phyloP scores from a whole-genome alignment of 257 asterid species.

The Scutellaria galericulata region DNA sequence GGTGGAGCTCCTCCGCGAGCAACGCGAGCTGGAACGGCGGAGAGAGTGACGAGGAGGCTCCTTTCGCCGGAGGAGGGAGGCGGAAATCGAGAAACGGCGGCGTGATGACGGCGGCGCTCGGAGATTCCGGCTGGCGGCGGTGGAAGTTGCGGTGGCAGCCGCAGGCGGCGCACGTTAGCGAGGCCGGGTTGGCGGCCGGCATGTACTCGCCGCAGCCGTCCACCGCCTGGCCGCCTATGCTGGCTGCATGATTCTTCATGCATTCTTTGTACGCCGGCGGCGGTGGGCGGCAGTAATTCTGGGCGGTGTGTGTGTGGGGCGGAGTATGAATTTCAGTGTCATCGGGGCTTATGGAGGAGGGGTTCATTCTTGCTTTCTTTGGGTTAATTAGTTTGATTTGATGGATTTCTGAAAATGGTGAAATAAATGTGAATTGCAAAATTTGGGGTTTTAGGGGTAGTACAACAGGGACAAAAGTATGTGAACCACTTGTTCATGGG shows the following conservation, averaged over 20 bases:
- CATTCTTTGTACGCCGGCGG: conserved; percentile 55
- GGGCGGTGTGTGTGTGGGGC: conserved; percentile 39
- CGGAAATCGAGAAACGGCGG: conserved; percentile 62
- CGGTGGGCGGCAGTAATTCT: conserved; percentile 37
- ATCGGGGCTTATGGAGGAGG: conserved; percentile 41
- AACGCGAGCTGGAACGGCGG: conserved; percentile 41
- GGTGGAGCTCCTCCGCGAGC: conserved; percentile 39
- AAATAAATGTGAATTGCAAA: not conserved
- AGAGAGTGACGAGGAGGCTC: conserved; percentile 40
- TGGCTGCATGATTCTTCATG: conserved; percentile 76
- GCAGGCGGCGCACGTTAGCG: conserved; percentile 72
- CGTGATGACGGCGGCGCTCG: conserved; percentile 37
- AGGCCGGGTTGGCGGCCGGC: conserved; percentile 45
- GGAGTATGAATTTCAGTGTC: conserved; percentile 61
- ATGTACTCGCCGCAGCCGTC: conserved; percentile 84
- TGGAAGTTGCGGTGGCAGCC: conserved; percentile 89
- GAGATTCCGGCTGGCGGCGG: conserved; percentile 54
- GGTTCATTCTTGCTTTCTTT: conserved; percentile 42
- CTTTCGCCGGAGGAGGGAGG: conserved; percentile 27
- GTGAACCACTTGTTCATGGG: conserved; percentile 47
- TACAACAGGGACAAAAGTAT: conserved; percentile 3
- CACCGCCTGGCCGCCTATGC: conserved; percentile 61
- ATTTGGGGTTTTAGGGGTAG: not conserved
- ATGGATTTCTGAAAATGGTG: conserved; percentile 8
- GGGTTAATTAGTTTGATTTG: conserved; percentile 10